These are phyloP conservation scores for Starmerella vaccinii DNA, from an alignment of 805 yeast genomes.

Conservation along the genomic window DNA sequence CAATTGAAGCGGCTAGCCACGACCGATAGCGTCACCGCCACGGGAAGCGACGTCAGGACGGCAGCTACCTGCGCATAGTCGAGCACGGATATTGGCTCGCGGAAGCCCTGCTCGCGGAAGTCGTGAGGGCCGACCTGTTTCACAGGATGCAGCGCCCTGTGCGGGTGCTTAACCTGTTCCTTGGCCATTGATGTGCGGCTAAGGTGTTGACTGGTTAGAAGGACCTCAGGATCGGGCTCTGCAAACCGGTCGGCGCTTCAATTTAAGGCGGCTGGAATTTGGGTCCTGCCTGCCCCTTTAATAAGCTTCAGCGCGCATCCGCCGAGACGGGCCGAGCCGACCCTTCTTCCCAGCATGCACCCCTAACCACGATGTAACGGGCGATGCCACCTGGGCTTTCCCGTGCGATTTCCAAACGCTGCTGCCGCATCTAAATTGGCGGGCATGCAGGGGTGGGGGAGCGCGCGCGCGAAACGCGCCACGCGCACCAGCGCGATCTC, in stretches of 20 bases:
- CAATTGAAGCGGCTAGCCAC: constrained; percentile 4
- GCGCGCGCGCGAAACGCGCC: no score
- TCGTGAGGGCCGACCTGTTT: constrained; percentile 17
- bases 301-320: not conserved
- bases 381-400: not conserved
- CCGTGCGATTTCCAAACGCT: no score
- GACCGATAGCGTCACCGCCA: constrained; percentile 1
- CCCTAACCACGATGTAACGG: not conserved
- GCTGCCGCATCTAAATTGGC: no score
- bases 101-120: constrained; percentile 14
- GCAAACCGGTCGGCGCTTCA: not conserved
- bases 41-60: constrained; percentile 10
- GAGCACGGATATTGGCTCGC: constrained; percentile 3
- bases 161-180: not conserved
- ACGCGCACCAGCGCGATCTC: no score
- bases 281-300: not conserved
- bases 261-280: not conserved
- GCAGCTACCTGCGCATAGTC: constrained; percentile 14
- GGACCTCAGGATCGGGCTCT: not conserved
- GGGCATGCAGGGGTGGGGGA: no score
- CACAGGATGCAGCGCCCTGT: not conserved
- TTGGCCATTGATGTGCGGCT: constrained; percentile 6
- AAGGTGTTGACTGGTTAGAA: no score
- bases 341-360: no score
- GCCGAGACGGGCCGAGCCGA: no score